These are phyloP conservation scores for Aspergillus fischeri DNA, from an alignment of 2,329 filamentous ascomycete species.

Conservation along the genomic window DNA sequence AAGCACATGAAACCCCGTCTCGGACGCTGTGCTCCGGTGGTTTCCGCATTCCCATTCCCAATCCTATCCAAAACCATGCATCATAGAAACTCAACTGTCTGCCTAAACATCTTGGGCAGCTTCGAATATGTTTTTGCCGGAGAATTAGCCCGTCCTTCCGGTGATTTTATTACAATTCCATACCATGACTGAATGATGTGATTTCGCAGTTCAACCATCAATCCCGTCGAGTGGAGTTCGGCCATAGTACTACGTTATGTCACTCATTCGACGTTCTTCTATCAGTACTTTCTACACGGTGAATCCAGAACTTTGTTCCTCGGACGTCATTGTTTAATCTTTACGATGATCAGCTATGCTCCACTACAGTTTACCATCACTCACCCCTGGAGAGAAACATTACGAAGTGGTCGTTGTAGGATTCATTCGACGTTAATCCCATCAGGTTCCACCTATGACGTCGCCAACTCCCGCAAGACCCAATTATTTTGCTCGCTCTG, in stretches of 20 bases:
- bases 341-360: not conserved
- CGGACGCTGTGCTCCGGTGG: not conserved
- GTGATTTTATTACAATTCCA: not conserved
- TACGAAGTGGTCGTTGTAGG: not conserved
- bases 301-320: not conserved
- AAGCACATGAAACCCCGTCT: not conserved
- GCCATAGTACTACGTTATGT: not conserved
- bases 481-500: not conserved
- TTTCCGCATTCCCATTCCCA: not conserved
- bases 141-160: not conserved
- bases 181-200: not conserved
- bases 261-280: not conserved
- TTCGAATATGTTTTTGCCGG: not conserved
- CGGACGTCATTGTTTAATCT: not conserved
- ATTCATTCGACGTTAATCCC: not conserved
- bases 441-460: slow-evolving; percentile 1
- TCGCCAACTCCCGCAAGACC: slow-evolving; percentile 1
- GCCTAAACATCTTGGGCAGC: not conserved
- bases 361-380: too few species aligned
- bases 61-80: not conserved
- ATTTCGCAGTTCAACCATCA: not conserved
- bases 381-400: not conserved
- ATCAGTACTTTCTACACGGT: not conserved
- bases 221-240: not conserved
- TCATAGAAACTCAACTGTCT: not conserved